These are phyloP conservation scores for Penicillium cataractarum DNA, from an alignment of 495 filamentous ascomycete species.

Conservation along the genomic window DNA sequence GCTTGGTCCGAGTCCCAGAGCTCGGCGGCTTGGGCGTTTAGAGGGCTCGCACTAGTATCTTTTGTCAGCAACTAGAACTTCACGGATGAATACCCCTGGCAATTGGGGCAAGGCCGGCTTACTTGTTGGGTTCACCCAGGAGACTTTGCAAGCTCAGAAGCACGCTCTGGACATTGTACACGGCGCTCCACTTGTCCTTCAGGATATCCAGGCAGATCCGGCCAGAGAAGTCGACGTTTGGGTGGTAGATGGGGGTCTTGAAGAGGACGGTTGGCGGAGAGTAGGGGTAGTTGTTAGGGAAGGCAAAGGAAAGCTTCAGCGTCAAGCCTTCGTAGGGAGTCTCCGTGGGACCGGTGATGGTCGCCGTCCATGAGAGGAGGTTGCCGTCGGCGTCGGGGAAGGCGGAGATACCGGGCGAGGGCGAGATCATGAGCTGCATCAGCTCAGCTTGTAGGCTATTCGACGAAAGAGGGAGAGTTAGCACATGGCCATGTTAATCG, in stretches of 20 bases:
- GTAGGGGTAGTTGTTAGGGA: slow-evolving; percentile 92
- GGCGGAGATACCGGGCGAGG: slow-evolving; percentile 90
- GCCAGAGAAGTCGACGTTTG: slow-evolving; percentile 91
- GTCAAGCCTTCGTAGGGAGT: slow-evolving; percentile 88
- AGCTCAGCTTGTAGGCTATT: slow-evolving; percentile 90
- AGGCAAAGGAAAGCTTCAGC: slow-evolving; percentile 92
- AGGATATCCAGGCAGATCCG: slow-evolving; percentile 95
- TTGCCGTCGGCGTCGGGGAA: slow-evolving; percentile 91
- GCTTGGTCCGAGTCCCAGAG: slow-evolving; percentile 89
- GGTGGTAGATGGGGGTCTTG: slow-evolving; percentile 92
- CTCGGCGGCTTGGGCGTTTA: slow-evolving; percentile 95
- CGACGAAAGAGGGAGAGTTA: slow-evolving; percentile 3
- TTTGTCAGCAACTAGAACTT: slow-evolving; percentile 17
- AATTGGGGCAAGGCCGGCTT: slow-evolving; percentile 31
- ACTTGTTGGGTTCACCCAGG: slow-evolving; percentile 98
- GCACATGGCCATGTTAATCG: background rate
- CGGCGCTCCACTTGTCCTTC: slow-evolving; percentile 96
- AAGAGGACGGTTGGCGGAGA: slow-evolving; percentile 90
- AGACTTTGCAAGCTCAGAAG: slow-evolving; percentile 92
- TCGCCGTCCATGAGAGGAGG: slow-evolving; percentile 88
- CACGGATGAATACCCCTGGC: background rate
- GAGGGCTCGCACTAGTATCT: slow-evolving; percentile 73
- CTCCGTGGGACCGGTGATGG: slow-evolving; percentile 86
- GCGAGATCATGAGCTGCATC: slow-evolving; percentile 96
- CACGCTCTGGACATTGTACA: slow-evolving; percentile 93